Conservation (phyloP, 305 asterid genomes). For the Fraxinus xanthoxyloides region DNA sequence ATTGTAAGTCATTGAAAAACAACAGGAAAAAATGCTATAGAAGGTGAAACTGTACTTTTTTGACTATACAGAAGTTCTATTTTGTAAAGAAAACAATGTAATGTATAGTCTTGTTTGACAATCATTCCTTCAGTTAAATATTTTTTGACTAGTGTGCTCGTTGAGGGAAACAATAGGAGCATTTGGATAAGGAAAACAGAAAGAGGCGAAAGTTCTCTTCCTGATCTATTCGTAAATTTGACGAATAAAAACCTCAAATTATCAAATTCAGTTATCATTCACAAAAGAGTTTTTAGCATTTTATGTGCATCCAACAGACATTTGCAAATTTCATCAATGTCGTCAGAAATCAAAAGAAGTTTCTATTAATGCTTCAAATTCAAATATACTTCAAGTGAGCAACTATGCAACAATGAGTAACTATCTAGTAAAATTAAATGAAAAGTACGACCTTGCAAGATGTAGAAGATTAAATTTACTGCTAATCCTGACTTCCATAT, state of each 20-base stretch:
- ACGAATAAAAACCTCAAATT: background rate
- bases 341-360: background rate
- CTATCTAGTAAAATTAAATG: background rate
- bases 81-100: background rate
- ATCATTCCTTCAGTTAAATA: background rate
- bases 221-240: background rate
- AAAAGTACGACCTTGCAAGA: background rate
- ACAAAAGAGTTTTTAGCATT: background rate
- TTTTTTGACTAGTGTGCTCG: background rate
- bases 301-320: background rate
- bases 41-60: background rate
- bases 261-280: background rate
- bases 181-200: background rate
- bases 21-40: background rate
- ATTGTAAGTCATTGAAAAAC: background rate
- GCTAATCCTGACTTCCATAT: background rate
- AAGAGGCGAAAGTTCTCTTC: background rate
- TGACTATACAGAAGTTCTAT: background rate
- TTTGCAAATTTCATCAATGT: background rate
- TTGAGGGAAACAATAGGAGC: background rate
- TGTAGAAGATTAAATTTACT: background rate
- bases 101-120: background rate
- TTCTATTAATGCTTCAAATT: background rate
- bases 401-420: background rate
- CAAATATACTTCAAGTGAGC: background rate